A percentile compares a stretch with the other conserved stretches of the same genome.
phyloP scores from a whole-genome alignment of 2,329 filamentous ascomycete species.

The Rhinocladiella similis region DNA sequence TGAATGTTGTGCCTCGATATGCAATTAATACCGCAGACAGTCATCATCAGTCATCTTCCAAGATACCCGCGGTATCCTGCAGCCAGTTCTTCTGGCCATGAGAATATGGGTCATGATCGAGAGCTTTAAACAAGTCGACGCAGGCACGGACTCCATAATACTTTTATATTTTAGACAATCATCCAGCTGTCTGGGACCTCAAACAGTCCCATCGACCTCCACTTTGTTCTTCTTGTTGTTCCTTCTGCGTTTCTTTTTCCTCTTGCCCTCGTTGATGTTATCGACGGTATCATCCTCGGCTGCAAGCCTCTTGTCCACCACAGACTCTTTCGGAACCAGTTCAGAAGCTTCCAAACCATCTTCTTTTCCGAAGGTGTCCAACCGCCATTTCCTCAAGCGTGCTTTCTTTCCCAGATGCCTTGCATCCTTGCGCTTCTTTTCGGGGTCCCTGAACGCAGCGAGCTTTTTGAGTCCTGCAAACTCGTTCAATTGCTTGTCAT shows the following conservation, averaged over 20 bases:
- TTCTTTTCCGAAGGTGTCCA: constrained; percentile 65
- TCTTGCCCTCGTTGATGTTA: constrained; percentile 43
- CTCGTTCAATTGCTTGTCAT: constrained; percentile 81
- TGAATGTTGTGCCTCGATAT: no score
- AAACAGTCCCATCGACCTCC: constrained; percentile 4
- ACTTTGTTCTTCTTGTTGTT: constrained; percentile 38
- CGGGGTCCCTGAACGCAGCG: constrained; percentile 80
- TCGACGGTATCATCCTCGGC: constrained; percentile 36
- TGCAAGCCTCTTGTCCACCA: constrained; percentile 25
- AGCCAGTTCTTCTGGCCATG: no score
- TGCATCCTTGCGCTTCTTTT: constrained; percentile 86
- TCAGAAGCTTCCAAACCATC: constrained; percentile 43
- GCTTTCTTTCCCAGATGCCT: constrained; percentile 93
- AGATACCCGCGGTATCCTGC: no score
- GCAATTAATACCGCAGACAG: no score
- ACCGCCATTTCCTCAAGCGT: constrained; percentile 80
- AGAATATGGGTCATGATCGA: no score
- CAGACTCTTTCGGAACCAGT: constrained; percentile 19
- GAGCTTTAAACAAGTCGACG: no score
- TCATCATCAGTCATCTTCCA: no score
- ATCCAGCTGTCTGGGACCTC: neutral
- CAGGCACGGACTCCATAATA: no score
- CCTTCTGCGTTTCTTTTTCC: constrained; percentile 49
- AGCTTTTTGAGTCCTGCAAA: constrained; percentile 95
- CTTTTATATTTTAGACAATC: no score